Evolutionary conservation across 208 protist genomes (phyloP), one percentile per base, ranked within the genome.

Genomic region (Kentomonas sorsogonicus): DNA sequence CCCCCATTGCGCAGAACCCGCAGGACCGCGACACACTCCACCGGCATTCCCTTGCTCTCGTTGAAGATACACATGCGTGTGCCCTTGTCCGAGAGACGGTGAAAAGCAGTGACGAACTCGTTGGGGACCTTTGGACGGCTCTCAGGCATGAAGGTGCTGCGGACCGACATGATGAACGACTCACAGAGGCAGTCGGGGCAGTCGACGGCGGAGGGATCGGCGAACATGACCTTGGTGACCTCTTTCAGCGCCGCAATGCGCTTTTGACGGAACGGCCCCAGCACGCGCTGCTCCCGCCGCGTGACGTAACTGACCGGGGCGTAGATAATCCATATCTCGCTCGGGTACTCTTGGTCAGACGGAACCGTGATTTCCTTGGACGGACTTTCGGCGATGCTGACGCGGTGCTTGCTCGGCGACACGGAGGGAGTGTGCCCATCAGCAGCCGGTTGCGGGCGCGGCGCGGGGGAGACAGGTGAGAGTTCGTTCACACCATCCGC

Each of bases 91-190:
- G n/a, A n/a, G n/a, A n/a, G n/a, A n/a, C n/a, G n/a, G n/a, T n/a
- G n/a, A n/a, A n/a, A n/a, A n/a, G n/a, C n/a, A n/a, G n/a, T n/a
- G n/a, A n/a, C n/a, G n/a, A n/a, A n/a, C n/a, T n/a, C n/a, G n/a
- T n/a, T n/a, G n/a, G n/a, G n/a, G n/a, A n/a, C n/a, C n/a, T n/a
- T n/a, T n/a, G n/a, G n/a, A n/a, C n/a, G n/a, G n/a, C n/a, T n/a
- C n/a, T n/a, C n/a, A n/a, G n/a, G n/a, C n/a, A n/a, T n/a, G n/a
- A n/a, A n/a, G n/a, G n/a, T n/a, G n/a, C n/a, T n/a, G n/a, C n/a
- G n/a, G n/a, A 84, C 45, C 3, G 77, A 84, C 51, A 84, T 78
- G 23, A 77, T 74, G 50, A 72, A 74, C 15, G 68, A 45, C 7
- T 47, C 66, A 23, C 58, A 74, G 10, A 68, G 63, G 0, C 56